Percentiles rank a stretch among this genome's conserved stretches.
phyloP scores from a whole-genome alignment of 2,329 filamentous ascomycete genomes.

The Xylaria arbuscula region DNA sequence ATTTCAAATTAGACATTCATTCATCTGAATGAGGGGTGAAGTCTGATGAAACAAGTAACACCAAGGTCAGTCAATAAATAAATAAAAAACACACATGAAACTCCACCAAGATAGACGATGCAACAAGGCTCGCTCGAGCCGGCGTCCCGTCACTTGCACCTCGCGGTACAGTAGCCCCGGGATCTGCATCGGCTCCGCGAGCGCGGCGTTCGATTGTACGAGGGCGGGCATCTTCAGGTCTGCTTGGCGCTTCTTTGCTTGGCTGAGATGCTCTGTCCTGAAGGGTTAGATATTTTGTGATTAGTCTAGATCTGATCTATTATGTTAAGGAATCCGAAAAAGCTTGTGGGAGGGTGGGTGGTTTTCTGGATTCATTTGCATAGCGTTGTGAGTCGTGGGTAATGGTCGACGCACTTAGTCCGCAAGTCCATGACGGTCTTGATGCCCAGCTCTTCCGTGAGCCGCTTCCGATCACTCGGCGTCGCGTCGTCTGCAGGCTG shows the following conservation, averaged over 20 bases:
- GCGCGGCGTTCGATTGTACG: conserved; percentile 61
- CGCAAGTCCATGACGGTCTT: conserved; percentile 82
- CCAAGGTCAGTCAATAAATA: neutral
- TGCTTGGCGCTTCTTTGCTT: conserved; percentile 69
- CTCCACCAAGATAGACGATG: conserved; percentile 75
- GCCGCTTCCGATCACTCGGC: conserved; percentile 67
- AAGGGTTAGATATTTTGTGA: neutral
- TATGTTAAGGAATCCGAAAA: neutral
- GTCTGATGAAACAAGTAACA: neutral
- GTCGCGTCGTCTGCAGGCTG: conserved; percentile 74
- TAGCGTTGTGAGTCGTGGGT: neutral
- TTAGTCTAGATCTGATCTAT: conserved; percentile 17
- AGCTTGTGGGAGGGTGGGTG: no score
- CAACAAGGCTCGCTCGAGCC: conserved; percentile 75
- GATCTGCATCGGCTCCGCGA: conserved; percentile 69
- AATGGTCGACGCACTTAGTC: conserved; percentile 66
- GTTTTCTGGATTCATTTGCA: no score
- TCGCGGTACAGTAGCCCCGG: conserved; percentile 71
- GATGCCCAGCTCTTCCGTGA: conserved; percentile 71
- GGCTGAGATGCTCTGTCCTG: conserved; percentile 78
- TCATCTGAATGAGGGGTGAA: neutral
- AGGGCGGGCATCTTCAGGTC: conserved; percentile 58
- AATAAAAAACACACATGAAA: conserved; percentile 62
- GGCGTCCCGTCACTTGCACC: conserved; percentile 78
- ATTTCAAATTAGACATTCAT: neutral